phyloP scores from a whole-genome alignment of 2,329 filamentous ascomycete species.

The Beauveria varroae region DNA sequence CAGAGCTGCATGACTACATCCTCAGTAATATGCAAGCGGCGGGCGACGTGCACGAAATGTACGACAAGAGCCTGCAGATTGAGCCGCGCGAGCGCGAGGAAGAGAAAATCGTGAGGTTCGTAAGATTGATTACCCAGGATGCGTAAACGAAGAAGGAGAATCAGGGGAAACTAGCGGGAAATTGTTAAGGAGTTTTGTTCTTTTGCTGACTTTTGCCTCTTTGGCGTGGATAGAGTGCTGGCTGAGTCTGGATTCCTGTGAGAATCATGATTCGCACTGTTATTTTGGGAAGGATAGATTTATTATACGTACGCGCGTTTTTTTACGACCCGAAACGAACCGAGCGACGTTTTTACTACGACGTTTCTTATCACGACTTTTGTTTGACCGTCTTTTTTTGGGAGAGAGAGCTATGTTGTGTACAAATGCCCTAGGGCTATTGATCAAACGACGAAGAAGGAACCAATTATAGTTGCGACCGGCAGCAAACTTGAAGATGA shows the following conservation, averaged over 20 bases:
- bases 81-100: constrained; percentile 96
- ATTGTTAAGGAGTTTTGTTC: neutral
- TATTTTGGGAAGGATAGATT: constrained; percentile 1
- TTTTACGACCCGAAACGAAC: constrained; percentile 7
- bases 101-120: constrained; percentile 97
- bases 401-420: neutral
- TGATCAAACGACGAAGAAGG: neutral
- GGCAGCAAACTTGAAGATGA: neutral
- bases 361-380: neutral
- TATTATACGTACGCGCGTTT: constrained; percentile 5
- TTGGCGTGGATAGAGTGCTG: constrained; percentile 39
- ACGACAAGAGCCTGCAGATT: constrained; percentile 88
- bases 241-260: constrained; percentile 55
- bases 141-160: neutral
- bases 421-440: neutral
- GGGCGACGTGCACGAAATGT: constrained; percentile 98
- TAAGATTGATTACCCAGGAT: constrained; percentile 16
- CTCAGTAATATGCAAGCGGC: constrained; percentile 92
- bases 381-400: neutral
- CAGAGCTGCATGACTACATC: constrained; percentile 94
- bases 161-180: neutral
- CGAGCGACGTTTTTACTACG: neutral
- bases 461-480: neutral
- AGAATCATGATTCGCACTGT: constrained; percentile 15
- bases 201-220: constrained; percentile 5